A percentile compares a stretch with the other conserved stretches of the same genome.
phyloP scores from a whole-genome alignment of 1,284 basidiomycete species.

The Cerioporus squamosus region DNA sequence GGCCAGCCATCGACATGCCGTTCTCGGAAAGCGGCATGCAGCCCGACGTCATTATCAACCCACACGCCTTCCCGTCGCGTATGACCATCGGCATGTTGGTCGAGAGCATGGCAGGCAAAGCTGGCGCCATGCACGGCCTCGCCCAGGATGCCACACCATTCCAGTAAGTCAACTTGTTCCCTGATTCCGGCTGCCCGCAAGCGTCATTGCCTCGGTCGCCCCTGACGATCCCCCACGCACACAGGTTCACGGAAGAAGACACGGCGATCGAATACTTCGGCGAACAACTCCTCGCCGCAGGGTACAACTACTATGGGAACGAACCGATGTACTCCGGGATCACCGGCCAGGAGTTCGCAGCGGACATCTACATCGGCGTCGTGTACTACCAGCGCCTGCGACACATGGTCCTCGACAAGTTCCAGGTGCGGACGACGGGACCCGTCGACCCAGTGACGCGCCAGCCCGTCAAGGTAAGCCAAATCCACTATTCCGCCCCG shows the following conservation, averaged over 20 bases:
- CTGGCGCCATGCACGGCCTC: conserved; percentile 97
- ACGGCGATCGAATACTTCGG: conserved; percentile 98
- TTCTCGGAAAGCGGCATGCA: conserved; percentile 99
- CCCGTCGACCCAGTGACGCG: conserved; percentile 95
- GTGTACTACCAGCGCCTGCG: conserved; percentile 99
- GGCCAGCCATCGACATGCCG: conserved; percentile 98
- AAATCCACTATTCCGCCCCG: not conserved
- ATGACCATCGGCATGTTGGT: conserved; percentile 99
- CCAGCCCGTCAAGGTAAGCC: conserved; percentile 92
- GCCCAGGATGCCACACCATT: conserved; percentile 99
- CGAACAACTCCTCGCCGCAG: conserved; percentile 90
- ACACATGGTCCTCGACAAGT: conserved; percentile 99
- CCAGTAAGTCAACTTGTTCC: conserved; percentile 60
- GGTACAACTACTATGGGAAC: conserved; percentile 99
- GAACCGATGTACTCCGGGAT: conserved; percentile 99
- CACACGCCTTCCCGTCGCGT: conserved; percentile 98
- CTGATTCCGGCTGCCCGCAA: not conserved
- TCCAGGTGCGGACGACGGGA: conserved; percentile 98
- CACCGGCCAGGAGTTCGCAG: conserved; percentile 97
- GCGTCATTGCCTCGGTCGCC: not conserved
- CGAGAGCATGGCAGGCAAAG: conserved; percentile 98
- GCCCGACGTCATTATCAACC: conserved; percentile 99
- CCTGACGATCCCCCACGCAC: conserved; percentile 10
- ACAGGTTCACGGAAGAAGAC: conserved; percentile 93
- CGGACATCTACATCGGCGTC: conserved; percentile 98